Base-by-base conservation (phyloP, 805 yeast genomes). In the Yarrowia bubula region DNA sequence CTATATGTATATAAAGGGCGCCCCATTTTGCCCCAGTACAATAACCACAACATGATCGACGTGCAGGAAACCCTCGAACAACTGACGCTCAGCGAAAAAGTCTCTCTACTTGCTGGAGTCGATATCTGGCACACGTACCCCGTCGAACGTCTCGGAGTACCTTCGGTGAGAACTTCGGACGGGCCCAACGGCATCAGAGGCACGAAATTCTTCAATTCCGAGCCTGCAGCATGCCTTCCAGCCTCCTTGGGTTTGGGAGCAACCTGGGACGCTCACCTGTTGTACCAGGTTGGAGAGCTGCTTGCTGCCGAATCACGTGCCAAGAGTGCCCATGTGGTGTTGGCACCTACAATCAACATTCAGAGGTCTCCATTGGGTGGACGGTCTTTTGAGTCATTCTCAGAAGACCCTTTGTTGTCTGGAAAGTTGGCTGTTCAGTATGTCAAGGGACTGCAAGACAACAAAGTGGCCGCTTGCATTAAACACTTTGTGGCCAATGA, bases 401-500 rank as follows among this genome's bases (percentile, higher is more conserved):
- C 84, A 32, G 89, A 86, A 73, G 89, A 86, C 70, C 89, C 89
- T 3, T 74, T 77, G 38, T 71, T 81, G 37, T 72, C 83, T 7
- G 85, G 85, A 65, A 65, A 74, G 13, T 77, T 73, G 15, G 80
- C 88, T 39, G 78, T 84, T n/a, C 73, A 77, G 14, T 75, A 82
- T 42, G 76, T 85, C 66, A 75, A 78, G 48, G 90, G 90, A 42
- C 80, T 86, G 63, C 89, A 86, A 72, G 70, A 74, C 39, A 73
- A 76, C 55, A 79, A 81, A 51, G 76, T 86, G 46, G 79, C 80
- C 57, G 87, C 88, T 9, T 81, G 86, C 39, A 76, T 85, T 69
- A 86, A 86, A 74, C 90, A 86, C 73, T 86, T 74, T 72, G 87
- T 84, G 18, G 81, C 86, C 71, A 86, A 86, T 67, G 89, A 86